Conservation (phyloP, 2,329 filamentous ascomycete genomes). For the Cladophialophora yegresii region DNA sequence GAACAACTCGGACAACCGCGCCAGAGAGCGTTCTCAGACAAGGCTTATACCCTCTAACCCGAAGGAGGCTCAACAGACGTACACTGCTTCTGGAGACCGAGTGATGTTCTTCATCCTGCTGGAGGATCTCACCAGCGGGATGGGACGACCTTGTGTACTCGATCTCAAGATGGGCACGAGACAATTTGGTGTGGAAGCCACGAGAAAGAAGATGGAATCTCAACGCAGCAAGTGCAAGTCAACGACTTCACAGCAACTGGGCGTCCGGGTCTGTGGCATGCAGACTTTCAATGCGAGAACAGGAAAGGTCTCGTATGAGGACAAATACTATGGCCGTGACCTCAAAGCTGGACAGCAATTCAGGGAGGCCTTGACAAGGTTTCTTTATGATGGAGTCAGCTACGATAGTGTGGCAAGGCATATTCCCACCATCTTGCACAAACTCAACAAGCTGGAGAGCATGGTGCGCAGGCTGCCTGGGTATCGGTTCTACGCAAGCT, state of each 20-base stretch:
- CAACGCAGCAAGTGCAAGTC: slow-evolving; percentile 89
- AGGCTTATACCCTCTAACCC: slow-evolving; percentile 63
- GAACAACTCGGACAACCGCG: neutral
- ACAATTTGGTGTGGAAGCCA: slow-evolving; percentile 91
- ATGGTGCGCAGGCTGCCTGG: slow-evolving; percentile 78
- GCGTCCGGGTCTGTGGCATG: slow-evolving; percentile 90
- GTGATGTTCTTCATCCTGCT: slow-evolving; percentile 91
- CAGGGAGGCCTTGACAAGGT: slow-evolving; percentile 80
- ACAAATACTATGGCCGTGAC: slow-evolving; percentile 94
- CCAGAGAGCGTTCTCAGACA: slow-evolving; percentile 9
- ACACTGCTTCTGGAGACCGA: slow-evolving; percentile 62
- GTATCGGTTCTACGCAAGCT: slow-evolving; percentile 94
- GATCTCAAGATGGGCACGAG: slow-evolving; percentile 98
- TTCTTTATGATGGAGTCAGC: slow-evolving; percentile 86
- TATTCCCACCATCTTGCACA: slow-evolving; percentile 82
- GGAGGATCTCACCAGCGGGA: slow-evolving; percentile 92
- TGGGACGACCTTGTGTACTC: slow-evolving; percentile 95
- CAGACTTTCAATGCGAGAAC: slow-evolving; percentile 90
- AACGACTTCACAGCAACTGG: slow-evolving; percentile 87
- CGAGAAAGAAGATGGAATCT: slow-evolving; percentile 86
- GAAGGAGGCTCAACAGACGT: slow-evolving; percentile 60
- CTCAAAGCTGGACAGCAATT: slow-evolving; percentile 87
- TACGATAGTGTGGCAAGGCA: slow-evolving; percentile 78
- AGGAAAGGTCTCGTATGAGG: slow-evolving; percentile 87
- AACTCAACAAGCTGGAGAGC: slow-evolving; percentile 77